These are phyloP conservation scores for Penicillium verrucosum DNA, from an alignment of 2,329 filamentous ascomycete species.

Conservation along the genomic window DNA sequence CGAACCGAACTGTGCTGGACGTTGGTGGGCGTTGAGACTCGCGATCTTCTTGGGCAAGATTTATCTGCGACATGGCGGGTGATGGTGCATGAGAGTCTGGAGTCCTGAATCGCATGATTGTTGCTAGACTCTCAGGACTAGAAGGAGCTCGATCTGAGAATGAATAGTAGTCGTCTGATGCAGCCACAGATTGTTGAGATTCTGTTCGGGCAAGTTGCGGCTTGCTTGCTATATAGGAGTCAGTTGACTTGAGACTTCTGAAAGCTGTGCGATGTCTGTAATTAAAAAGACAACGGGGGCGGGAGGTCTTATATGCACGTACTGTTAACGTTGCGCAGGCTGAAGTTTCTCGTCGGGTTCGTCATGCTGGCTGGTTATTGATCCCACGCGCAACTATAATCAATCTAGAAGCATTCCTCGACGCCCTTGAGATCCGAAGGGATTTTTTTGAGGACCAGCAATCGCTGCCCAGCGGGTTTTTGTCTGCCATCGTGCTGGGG, in stretches of 20 bases:
- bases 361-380: constrained; percentile 20
- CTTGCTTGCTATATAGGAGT: constrained; percentile 37
- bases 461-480: constrained; percentile 19
- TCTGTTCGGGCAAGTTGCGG: constrained; percentile 44
- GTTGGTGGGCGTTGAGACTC: constrained; percentile 21
- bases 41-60: constrained; percentile 4
- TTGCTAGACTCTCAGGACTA: constrained; percentile 39
- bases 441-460: constrained; percentile 7
- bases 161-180: constrained; percentile 51
- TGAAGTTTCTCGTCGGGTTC: constrained; percentile 20
- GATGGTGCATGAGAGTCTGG: constrained; percentile 40
- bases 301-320: constrained; percentile 14
- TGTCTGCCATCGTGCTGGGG: constrained; percentile 21
- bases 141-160: constrained; percentile 42
- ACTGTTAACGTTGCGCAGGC: constrained; percentile 24
- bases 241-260: constrained; percentile 6
- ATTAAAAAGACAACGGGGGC: constrained; percentile 3
- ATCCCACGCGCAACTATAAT: constrained; percentile 15
- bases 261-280: not conserved
- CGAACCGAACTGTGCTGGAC: constrained; percentile 29
- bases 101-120: constrained; percentile 44
- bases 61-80: constrained; percentile 23
- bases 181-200: constrained; percentile 48
- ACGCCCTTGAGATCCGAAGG: constrained; percentile 13
- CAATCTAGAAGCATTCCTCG: constrained; percentile 24